Evolutionary conservation across 805 yeast species (phyloP), one percentile per base, ranked within the genome.

Genomic region (Candida ovalis): DNA sequence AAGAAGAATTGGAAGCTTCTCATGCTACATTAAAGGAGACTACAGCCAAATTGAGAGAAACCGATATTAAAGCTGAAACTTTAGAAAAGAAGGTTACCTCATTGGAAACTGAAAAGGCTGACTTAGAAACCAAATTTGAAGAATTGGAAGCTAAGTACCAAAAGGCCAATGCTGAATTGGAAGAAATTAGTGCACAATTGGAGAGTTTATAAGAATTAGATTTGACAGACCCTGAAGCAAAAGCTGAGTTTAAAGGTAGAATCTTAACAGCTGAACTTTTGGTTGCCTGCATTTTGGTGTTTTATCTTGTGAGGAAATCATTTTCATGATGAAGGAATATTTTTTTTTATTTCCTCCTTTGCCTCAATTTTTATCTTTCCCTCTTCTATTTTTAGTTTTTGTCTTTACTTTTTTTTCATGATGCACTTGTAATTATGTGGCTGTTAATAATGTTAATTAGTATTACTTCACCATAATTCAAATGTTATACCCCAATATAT

Each of bases 51-150:
- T 80, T 92, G 70, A 88, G 97, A 72, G 96, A 89, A 68, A 83
- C 96, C 49, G 99, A 94, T 67, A 82, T 94, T 74, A 89, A 89
- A 76, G 92, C 94, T 58, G 99, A 94, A 74, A 96, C 89, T 71
- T 80, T 89, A 70, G 96, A 90, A 74, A 88, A 96, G 75, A 89
- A 86, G 75, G 96, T 92, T 50, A 78, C 88, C 51, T 88, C 96
- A 33, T 78, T 91, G 66, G 98, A 92, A 75, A 75, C 84, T 58
- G 98, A 94, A 76, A 89, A 88, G 73, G 94, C 88, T 60, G 87
- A 84, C 54, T 79, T 87, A 80, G 97, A 94, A 76, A 79, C 80
- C 75, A 90, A 89, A 74, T 86, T 76, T 64, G 98, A 92, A 75
- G 96, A 88, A 67, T 75, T 92, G 69, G 76, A 84, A 59, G 83